phyloP scores from a whole-genome alignment of 345 rosid species.

The Dovyalis caffra region DNA sequence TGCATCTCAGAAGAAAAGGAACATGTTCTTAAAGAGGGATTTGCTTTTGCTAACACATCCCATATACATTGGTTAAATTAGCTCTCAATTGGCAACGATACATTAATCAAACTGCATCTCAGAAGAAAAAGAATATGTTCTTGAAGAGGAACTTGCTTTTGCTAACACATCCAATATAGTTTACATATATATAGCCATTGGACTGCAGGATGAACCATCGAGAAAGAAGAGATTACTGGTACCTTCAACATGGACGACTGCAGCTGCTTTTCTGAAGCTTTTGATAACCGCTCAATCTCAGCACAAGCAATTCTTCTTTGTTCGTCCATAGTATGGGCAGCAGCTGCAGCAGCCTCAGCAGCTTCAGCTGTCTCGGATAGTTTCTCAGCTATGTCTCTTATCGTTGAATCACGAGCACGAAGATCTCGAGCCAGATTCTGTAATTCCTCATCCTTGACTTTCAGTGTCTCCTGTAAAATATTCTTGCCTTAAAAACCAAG shows the following conservation, averaged over 20 bases:
- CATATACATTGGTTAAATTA: too few species aligned
- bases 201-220: neutral
- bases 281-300: constrained; percentile 71
- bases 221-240: constrained; percentile 4
- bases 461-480: constrained; percentile 79
- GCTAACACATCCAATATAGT: neutral
- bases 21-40: neutral
- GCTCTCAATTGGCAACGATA: neutral
- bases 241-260: constrained; percentile 63
- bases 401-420: constrained; percentile 90
- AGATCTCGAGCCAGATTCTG: constrained; percentile 81
- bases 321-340: constrained; percentile 90
- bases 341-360: constrained; percentile 95
- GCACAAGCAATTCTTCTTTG: constrained; percentile 74
- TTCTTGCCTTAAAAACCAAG: constrained; percentile 6
- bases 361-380: constrained; percentile 97
- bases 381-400: constrained; percentile 86
- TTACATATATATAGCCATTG: neutral
- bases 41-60: neutral
- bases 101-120: neutral
- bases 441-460: constrained; percentile 93
- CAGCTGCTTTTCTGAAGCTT: constrained; percentile 56
- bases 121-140: neutral
- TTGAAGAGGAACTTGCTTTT: neutral
- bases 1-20: neutral